Percentiles rank a stretch among this genome's conserved stretches.
phyloP scores from a whole-genome alignment of 495 filamentous ascomycete genomes.

The Hypoxylon subgilvum region DNA sequence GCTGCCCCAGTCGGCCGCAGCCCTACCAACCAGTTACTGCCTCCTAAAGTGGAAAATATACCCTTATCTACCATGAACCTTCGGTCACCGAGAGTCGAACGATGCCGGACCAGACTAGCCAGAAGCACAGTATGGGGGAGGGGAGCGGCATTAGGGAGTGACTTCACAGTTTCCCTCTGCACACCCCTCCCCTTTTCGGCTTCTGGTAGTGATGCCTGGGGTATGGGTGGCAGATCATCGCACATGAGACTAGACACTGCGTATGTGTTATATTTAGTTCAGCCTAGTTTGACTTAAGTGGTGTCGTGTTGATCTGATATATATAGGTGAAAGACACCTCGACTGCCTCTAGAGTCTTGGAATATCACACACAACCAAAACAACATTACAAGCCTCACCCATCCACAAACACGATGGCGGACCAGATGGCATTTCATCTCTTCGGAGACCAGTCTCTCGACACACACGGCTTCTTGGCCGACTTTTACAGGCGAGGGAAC shows the following conservation, averaged over 20 bases:
- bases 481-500: slow-evolving; percentile 63
- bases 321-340: slow-evolving; percentile 42
- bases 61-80: slow-evolving; percentile 48
- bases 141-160: slow-evolving; percentile 34
- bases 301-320: slow-evolving; percentile 34
- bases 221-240: slow-evolving; percentile 25
- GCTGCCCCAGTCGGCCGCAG: slow-evolving; percentile 36
- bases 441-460: slow-evolving; percentile 85
- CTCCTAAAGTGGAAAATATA: slow-evolving; percentile 47
- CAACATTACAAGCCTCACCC: slow-evolving; percentile 28
- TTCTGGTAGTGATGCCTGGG: slow-evolving; percentile 21
- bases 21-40: slow-evolving; percentile 40
- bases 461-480: slow-evolving; percentile 69
- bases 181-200: slow-evolving; percentile 31
- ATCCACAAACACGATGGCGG: slow-evolving; percentile 46
- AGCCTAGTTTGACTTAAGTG: slow-evolving; percentile 22
- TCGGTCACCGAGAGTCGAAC: slow-evolving; percentile 51
- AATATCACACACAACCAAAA: slow-evolving; percentile 11
- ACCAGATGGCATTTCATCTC: slow-evolving; percentile 58
- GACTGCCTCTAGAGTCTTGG: slow-evolving; percentile 15
- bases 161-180: slow-evolving; percentile 20
- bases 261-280: slow-evolving; percentile 40
- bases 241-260: slow-evolving; percentile 32
- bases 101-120: slow-evolving; percentile 39
- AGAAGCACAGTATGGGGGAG: slow-evolving; percentile 25